These are phyloP conservation scores for Cystofilobasidium macerans DNA, from an alignment of 768 basidiomycete genomes.

Conservation along the genomic window DNA sequence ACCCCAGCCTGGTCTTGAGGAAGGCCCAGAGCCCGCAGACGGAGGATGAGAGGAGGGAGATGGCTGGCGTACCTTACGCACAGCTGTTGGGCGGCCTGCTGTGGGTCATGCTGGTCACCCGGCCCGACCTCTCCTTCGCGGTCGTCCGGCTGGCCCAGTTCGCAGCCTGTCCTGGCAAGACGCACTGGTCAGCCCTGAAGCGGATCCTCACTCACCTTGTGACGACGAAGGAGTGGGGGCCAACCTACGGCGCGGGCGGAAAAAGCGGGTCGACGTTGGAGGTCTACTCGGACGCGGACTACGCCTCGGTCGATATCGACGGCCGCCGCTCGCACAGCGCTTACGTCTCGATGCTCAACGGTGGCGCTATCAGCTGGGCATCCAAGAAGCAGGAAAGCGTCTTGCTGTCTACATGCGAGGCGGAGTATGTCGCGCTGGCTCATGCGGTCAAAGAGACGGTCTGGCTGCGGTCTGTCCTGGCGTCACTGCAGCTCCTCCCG, in stretches of 20 bases:
- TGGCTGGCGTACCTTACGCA: slow-evolving; percentile 11
- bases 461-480: slow-evolving; percentile 15
- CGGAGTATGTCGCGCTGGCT: slow-evolving; percentile 43
- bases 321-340: slow-evolving; percentile 38
- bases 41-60: slow-evolving; percentile 1
- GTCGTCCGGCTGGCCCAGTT: slow-evolving; percentile 14
- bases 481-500: not conserved
- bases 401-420: slow-evolving; percentile 41
- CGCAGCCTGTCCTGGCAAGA: slow-evolving; percentile 7
- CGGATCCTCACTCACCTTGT: slow-evolving; percentile 28
- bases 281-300: slow-evolving; percentile 36
- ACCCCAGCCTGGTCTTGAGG: not conserved
- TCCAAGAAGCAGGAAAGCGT: slow-evolving; percentile 40
- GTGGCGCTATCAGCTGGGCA: slow-evolving; percentile 38
- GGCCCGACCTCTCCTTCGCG: slow-evolving; percentile 24
- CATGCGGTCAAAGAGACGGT: slow-evolving; percentile 31
- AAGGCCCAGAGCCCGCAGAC: slow-evolving; percentile 6
- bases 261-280: slow-evolving; percentile 33
- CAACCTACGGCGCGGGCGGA: slow-evolving; percentile 40
- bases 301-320: slow-evolving; percentile 31
- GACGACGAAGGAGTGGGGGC: slow-evolving; percentile 31
- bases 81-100: slow-evolving; percentile 23
- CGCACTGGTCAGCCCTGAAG: slow-evolving; percentile 27
- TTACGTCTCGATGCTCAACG: slow-evolving; percentile 39
- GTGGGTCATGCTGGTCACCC: slow-evolving; percentile 21